Base-by-base conservation (phyloP, 352 stramenopile species). In the Pythium periplocum region DNA sequence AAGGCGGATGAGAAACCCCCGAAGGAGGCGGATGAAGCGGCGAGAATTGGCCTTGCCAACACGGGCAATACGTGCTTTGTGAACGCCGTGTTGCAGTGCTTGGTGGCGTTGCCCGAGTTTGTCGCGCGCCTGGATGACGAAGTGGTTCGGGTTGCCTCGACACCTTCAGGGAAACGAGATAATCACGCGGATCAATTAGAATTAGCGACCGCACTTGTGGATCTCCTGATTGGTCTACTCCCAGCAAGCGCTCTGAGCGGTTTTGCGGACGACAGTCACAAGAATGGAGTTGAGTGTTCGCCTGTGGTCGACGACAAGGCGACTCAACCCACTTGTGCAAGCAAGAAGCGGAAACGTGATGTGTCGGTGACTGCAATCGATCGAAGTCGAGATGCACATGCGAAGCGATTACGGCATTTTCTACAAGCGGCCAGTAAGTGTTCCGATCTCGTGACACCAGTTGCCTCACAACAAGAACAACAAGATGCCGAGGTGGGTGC, bases 31-130 rank as follows among this genome's bases (percentile, higher is more conserved):
- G 7, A 42, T 12, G 38, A 42, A 12, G 39, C 2, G 46, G 48
- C n/a, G 31, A 67, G 69, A 42, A 53, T 56, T 1, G 78, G 78
- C 6, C 67, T 91, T 1, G 48, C 61, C n/a, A 92, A 92, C 59
- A 71, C 59, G 51, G 77, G 78, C 54, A 90, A 92, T 44, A 73
- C 74, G 48, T 92, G 81, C 67, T 91, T 91, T 62, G 64, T 85
- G 34, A 90, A 86, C 53, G 73, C 81, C n/a, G 73, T 88, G 10
- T 39, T 90, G 17, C 78, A 90, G 51, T 92, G 78, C 55, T 62
- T 92, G 4, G 61, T 59, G 0, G 60, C 59, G 35, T 43, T 80
- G 2, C 73, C 78, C 6, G 68, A 48, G n/a, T 84, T 90, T 44
- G 43, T 48, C 1, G 40, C 60, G 8, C 45, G 46, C 11, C n/a